Base-by-base conservation (phyloP, 495 filamentous ascomycete species). In the Aspergillus bertholletiae region DNA sequence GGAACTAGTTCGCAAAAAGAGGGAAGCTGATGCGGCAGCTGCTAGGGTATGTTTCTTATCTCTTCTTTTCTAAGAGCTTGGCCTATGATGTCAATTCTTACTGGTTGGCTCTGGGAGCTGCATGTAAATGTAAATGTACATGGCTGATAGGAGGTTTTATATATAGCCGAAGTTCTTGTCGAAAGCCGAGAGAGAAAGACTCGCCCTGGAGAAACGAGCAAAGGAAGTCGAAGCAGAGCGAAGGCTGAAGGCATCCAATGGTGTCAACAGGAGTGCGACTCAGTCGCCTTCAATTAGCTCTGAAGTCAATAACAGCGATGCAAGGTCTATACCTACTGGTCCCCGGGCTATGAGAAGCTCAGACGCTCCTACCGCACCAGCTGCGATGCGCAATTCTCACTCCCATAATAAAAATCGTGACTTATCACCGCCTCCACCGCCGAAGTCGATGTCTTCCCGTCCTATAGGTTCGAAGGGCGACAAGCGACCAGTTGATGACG, bases 151-250 rank as follows among this genome's bases (percentile, higher is more conserved):
- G 39, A 46, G 58, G 28, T 57, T 61, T 54, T 61, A 37, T 50
- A 18, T 65, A 30, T 65, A 96, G 83, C 95, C 95, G 3, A 92
- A 93, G 74, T 98, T 96, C 67, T 73, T 98, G 11, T 87, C 90
- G 3, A 96, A 92, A 77, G 88, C 88, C 30, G 81, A 97, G 67
- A 85, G 94, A 35, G 95, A 97, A 67, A 84, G 84, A 47, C 66
- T 96, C 51, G 92, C 90, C 6, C 73, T 92, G 7, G 92, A 96
- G 65, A 96, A 92, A 70, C 80, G 88, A 49, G 76, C 81, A 17
- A 92, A 95, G 66, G 92, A 96, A 57, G 88, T 90, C 18, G 88
- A 90, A 55, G 89, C 77, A n/a, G 75, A 83, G 54, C 74, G 78
- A 32, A 75, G 78, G 56, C 55, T 63, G 1, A 72, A 69, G 53